Conservation (phyloP, 179 eudicot species). For the Dionaea muscipula region DNA sequence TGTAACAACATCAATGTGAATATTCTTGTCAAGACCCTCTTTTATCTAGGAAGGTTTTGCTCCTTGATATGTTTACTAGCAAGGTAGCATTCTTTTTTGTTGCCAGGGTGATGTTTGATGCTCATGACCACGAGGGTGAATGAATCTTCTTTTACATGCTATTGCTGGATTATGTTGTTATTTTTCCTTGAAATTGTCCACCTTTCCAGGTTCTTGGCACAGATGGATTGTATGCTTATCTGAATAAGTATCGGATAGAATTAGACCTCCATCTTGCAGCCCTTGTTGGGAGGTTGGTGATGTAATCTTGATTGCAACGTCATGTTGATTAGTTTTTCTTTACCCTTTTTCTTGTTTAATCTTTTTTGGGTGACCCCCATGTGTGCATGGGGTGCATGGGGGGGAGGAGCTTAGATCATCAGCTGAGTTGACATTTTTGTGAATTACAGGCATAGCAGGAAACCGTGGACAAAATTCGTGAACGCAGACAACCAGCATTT, state of each 20-base stretch:
- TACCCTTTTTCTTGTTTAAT: not conserved
- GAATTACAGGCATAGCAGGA: conserved; percentile 59
- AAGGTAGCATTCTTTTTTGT: no score
- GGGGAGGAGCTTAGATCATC: not conserved
- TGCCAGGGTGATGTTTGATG: no score
- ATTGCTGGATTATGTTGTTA: no score
- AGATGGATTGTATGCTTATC: conserved; percentile 62
- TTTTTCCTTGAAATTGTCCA: not conserved
- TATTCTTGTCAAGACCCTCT: not conserved
- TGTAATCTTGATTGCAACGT: not conserved
- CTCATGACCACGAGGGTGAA: no score
- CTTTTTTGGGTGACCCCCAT: no score
- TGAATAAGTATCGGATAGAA: conserved; percentile 68
- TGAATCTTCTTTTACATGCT: no score
- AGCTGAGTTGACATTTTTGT: not conserved
- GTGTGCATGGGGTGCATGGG: no score
- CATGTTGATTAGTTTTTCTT: conserved; percentile 1
- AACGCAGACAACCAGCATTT: conserved; percentile 79
- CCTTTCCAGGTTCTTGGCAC: conserved; percentile 59
- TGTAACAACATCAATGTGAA: not conserved
- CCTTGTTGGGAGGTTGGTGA: conserved; percentile 75
- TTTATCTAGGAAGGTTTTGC: not conserved
- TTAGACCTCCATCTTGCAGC: conserved; percentile 73
- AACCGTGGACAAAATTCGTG: conserved; percentile 76
- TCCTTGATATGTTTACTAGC: not conserved